Conservation (phyloP, 1,284 basidiomycete genomes). For the Chondrostereum purpureum region DNA sequence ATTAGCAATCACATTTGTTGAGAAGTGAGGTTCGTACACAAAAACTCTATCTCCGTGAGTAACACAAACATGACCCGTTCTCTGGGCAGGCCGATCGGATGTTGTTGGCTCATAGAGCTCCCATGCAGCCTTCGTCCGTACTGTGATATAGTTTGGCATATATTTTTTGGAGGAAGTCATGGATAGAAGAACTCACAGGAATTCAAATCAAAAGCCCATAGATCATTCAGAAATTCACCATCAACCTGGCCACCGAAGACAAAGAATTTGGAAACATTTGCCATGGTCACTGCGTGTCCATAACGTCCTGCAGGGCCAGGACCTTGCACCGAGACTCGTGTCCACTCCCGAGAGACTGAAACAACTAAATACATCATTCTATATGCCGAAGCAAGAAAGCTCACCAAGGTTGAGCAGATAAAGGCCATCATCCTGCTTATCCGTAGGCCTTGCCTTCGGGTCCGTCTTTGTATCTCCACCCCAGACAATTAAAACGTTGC, state of each 20-base stretch:
- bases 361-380: slow-evolving; percentile 9
- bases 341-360: slow-evolving; percentile 89
- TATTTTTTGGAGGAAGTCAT: neutral
- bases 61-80: slow-evolving; percentile 92
- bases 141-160: slow-evolving; percentile 31
- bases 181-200: slow-evolving; percentile 56
- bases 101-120: slow-evolving; percentile 66
- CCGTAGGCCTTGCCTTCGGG: slow-evolving; percentile 57
- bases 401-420: slow-evolving; percentile 93
- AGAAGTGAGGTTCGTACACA: slow-evolving; percentile 47
- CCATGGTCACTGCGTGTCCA: slow-evolving; percentile 93
- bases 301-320: slow-evolving; percentile 84
- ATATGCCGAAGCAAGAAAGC: slow-evolving; percentile 22
- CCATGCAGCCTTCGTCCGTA: slow-evolving; percentile 71
- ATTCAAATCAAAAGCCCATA: slow-evolving; percentile 96
- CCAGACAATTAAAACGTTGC: slow-evolving; percentile 96
- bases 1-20: slow-evolving; percentile 10
- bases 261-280: slow-evolving; percentile 80
- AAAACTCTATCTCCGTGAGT: slow-evolving; percentile 83
- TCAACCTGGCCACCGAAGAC: slow-evolving; percentile 98
- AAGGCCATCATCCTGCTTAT: slow-evolving; percentile 88
- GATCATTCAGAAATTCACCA: slow-evolving; percentile 90
- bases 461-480: slow-evolving; percentile 92
- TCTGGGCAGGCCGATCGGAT: slow-evolving; percentile 69
- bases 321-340: slow-evolving; percentile 73